Evolutionary conservation across 2,329 filamentous ascomycete species (phyloP).

Genomic region (Phoma sp.): DNA sequence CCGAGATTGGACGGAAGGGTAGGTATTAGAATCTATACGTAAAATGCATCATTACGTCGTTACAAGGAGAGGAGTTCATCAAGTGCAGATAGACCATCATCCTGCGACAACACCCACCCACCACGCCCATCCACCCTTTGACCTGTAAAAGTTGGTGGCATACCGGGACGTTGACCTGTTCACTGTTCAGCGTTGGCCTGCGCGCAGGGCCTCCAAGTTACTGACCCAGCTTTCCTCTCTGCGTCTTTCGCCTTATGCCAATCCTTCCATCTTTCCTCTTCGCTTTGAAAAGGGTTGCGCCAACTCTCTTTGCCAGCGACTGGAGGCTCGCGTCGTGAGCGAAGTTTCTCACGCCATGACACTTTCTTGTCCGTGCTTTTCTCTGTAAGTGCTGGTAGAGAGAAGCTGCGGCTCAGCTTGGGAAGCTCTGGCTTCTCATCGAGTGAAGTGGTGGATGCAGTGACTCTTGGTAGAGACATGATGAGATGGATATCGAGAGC

Average conservation of each 20-base stretch:
- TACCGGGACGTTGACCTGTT: conserved; percentile 21
- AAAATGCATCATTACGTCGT: background rate
- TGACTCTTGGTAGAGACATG: conserved; percentile 1
- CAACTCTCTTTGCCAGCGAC: conserved; percentile 29
- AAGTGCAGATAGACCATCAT: background rate
- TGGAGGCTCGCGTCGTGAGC: conserved; percentile 1
- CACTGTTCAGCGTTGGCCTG: background rate
- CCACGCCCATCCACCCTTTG: conserved; percentile 24
- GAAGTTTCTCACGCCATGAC: conserved; percentile 21
- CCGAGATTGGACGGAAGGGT: background rate
- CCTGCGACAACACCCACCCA: conserved; percentile 1
- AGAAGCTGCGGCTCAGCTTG: conserved; percentile 9
- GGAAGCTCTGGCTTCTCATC: background rate
- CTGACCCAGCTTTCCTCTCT: conserved; percentile 25
- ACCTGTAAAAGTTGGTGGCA: conserved; percentile 24
- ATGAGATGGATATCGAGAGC: too few species aligned
- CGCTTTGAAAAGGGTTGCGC: conserved; percentile 30
- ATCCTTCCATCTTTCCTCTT: conserved; percentile 37
- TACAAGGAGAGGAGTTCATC: background rate
- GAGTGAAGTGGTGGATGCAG: conserved; percentile 5
- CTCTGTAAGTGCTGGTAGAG: background rate
- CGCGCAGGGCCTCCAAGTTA: background rate
- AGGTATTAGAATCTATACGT: background rate
- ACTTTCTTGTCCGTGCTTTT: background rate
- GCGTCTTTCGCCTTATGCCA: conserved; percentile 37